Base-by-base conservation (phyloP, 768 basidiomycete species). In the Calocera viscosa region DNA sequence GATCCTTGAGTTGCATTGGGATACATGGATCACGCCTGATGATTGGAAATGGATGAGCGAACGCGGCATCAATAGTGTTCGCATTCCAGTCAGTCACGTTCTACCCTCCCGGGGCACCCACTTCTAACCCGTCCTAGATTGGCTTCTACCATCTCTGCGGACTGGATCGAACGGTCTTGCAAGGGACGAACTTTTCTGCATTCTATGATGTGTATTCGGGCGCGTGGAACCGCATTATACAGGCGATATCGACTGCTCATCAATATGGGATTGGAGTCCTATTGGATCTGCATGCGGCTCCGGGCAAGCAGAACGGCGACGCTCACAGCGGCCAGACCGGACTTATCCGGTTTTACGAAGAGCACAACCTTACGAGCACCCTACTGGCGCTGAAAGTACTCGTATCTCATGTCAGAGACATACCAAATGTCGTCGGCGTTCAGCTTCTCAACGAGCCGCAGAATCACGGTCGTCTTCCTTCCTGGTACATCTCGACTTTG, bases 251-350 rank as follows among this genome's bases (percentile, higher is more conserved):
- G 67, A 63, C 84, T 82, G 92, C 93, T 1, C 76, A 76, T 53
- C 79, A 80, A 30, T 76, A 90, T 70, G 86, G 86, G 7, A 74
- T 96, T 49, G 94, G 94, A 71, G 77, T 94, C 28, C 86, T 96
- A 53, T 74, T 95, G 41, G 93, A 94, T 77, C 81, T 90, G 0
- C 90, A 91, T 72, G 88, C 87, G 32, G 90, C 84, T 35, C 90
- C 92, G 0, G 92, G 92, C 17, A 88, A 87, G 72, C 89, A 90
- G 71, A 90, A 89, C 70, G 74, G 77, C 30, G 86, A 87, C 73
- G 73, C 85, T 0, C 88, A 90, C 70, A 80, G 83, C 5, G 88
- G 88, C 3, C 83, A 84, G 1, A 67, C 77, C 22, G 66, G 74
- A 34, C 76, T 84, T 14, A 76, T 76, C 17, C 86, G 86, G 70